Evolutionary conservation across 148 eudicot species (phyloP).

Genomic region (Oxyria digyna): DNA sequence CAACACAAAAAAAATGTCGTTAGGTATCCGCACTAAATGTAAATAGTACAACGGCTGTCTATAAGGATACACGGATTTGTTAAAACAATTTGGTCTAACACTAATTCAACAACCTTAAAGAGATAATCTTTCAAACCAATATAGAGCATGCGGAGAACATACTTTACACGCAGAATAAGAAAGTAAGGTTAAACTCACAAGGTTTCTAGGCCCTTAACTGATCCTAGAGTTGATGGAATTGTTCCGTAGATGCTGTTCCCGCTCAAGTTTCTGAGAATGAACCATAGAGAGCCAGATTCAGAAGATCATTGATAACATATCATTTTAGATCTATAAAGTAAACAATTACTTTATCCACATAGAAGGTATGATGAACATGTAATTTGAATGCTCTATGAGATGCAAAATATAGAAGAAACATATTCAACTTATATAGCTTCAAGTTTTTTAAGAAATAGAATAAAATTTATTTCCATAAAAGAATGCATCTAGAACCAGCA

Average conservation of each 20-base stretch:
- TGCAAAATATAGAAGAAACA: neutral
- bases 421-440: neutral
- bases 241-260: slow-evolving; percentile 79
- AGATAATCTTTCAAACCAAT: neutral
- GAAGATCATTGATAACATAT: neutral
- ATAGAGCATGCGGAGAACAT: neutral
- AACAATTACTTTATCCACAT: neutral
- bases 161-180: neutral
- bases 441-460: neutral
- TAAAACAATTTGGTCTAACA: neutral
- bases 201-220: slow-evolving; percentile 40
- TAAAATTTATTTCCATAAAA: slow-evolving; percentile 4
- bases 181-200: slow-evolving; percentile 38
- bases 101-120: neutral
- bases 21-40: neutral
- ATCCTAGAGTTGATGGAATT: slow-evolving; percentile 73
- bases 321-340: neutral
- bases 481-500: neutral
- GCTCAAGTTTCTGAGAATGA: slow-evolving; percentile 71
- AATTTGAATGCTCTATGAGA: neutral
- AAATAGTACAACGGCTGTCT: neutral
- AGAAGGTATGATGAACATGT: neutral
- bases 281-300: neutral
- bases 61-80: neutral
- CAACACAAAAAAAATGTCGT: slow-evolving; percentile 8